Conservation (phyloP, 768 basidiomycete species). For the Suillus decipiens region DNA sequence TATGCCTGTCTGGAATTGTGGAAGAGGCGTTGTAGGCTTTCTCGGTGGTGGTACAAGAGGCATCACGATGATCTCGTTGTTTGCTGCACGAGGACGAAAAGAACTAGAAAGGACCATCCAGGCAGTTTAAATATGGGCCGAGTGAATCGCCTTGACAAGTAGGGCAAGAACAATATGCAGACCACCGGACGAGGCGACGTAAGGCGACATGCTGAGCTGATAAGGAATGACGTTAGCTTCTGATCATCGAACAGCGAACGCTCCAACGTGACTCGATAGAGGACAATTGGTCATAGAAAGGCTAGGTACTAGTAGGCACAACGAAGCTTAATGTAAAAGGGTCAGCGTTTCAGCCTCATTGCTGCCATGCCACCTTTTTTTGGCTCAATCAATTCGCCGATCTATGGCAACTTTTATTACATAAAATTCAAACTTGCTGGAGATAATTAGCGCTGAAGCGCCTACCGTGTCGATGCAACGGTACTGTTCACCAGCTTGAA, state of each 20-base stretch:
- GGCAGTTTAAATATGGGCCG: too few species aligned
- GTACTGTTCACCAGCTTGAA: constrained; percentile 82
- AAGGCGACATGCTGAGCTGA: background rate
- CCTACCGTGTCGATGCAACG: constrained; percentile 79
- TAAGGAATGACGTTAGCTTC: background rate
- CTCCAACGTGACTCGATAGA: background rate
- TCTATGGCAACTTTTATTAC: too few species aligned
- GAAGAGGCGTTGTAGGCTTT: background rate
- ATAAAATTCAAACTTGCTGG: too few species aligned
- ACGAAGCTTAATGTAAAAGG: background rate
- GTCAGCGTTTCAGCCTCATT: background rate
- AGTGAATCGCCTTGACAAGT: background rate
- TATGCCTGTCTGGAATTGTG: background rate
- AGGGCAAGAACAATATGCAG: background rate
- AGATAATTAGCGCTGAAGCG: too few species aligned
- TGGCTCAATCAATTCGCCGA: too few species aligned
- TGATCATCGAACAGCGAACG: background rate
- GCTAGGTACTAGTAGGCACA: background rate
- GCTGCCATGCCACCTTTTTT: too few species aligned
- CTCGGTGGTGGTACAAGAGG: background rate
- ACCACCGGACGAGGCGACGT: background rate
- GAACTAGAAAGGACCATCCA: background rate
- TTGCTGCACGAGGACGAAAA: background rate
- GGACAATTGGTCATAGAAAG: background rate
- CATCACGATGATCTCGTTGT: background rate